Conservation (phyloP, 164 flowering plant genomes). For the Houttuynia cordata region DNA sequence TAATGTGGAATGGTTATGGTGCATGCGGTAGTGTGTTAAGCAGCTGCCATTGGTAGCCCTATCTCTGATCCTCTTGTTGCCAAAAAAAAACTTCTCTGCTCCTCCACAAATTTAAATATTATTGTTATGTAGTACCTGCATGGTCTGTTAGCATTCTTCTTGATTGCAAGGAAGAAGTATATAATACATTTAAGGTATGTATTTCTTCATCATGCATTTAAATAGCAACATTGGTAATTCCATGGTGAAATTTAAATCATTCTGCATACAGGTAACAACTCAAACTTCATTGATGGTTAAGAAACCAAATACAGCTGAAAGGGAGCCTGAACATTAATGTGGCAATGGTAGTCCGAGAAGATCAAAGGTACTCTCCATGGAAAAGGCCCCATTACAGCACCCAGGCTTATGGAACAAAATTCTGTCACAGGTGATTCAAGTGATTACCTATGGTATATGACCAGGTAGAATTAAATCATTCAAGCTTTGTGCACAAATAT, state of each 20-base stretch:
- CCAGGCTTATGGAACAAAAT: slow-evolving; percentile 46
- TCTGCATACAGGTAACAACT: slow-evolving; percentile 13
- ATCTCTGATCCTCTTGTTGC: too few relatives aligned
- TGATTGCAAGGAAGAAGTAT: slow-evolving; percentile 37
- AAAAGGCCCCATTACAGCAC: slow-evolving; percentile 16
- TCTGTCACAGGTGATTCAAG: slow-evolving; percentile 25
- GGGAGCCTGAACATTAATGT: slow-evolving; percentile 18
- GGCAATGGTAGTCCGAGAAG: slow-evolving; percentile 51
- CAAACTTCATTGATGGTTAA: slow-evolving; percentile 40
- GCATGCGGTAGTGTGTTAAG: too few relatives aligned
- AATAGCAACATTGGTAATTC: too few relatives aligned
- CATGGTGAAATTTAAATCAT: too few relatives aligned
- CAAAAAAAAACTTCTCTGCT: too few relatives aligned
- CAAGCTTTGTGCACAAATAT: too few relatives aligned
- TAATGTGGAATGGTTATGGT: too few relatives aligned
- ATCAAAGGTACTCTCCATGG: slow-evolving; percentile 15
- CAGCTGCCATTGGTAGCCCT: too few relatives aligned
- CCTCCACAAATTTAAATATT: too few relatives aligned
- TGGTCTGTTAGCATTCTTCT: slow-evolving; percentile 71
- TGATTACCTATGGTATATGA: slow-evolving; percentile 80
- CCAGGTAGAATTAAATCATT: slow-evolving; percentile 25
- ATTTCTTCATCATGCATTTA: too few relatives aligned
- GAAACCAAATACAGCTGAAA: slow-evolving; percentile 20
- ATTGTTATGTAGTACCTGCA: slow-evolving; percentile 45
- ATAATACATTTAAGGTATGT: slow-evolving; percentile 48